These are phyloP conservation scores for Grosmannia serpens DNA, from an alignment of 2,329 filamentous ascomycete species.

Conservation along the genomic window DNA sequence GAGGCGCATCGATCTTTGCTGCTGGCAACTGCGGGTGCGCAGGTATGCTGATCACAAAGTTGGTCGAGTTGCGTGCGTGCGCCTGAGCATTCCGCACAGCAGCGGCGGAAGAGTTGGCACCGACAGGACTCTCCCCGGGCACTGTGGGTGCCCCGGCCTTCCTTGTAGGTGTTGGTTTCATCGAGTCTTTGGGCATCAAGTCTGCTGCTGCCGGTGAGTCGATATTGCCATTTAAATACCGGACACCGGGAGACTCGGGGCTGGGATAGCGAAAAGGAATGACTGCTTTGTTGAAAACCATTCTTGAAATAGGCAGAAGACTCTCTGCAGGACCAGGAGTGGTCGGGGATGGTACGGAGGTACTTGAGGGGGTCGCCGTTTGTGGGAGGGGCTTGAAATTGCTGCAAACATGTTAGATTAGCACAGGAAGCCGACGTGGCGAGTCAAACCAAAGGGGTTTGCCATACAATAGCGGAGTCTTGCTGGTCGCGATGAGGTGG, in stretches of 20 bases:
- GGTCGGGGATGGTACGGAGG: conserved; percentile 12
- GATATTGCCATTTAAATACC: conserved; percentile 3
- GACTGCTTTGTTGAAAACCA: conserved; percentile 32
- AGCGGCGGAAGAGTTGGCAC: conserved; percentile 6
- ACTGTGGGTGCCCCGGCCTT: conserved; percentile 12
- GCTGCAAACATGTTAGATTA: conserved; percentile 22
- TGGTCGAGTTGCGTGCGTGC: conserved; percentile 24
- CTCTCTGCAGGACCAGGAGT: conserved; percentile 25
- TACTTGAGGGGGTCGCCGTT: conserved; percentile 12
- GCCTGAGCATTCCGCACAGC: conserved; percentile 17
- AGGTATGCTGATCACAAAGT: conserved; percentile 37
- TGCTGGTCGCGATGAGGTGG: conserved; percentile 53
- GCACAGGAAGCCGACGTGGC: not conserved
- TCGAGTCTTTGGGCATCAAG: conserved; percentile 11
- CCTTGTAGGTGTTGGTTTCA: conserved; percentile 15
- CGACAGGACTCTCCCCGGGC: conserved; percentile 9
- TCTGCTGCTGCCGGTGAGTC: conserved; percentile 17
- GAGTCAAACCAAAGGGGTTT: not conserved
- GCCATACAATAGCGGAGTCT: conserved; percentile 57
- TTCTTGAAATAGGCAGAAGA: conserved; percentile 38
- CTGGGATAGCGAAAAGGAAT: conserved; percentile 28
- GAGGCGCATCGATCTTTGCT: not conserved
- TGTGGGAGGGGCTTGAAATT: conserved; percentile 44
- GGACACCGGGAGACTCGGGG: conserved; percentile 19
- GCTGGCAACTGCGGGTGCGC: conserved; percentile 9